These are phyloP conservation scores for Ophiostoma populinum DNA, from an alignment of 2,329 filamentous ascomycete genomes.

Conservation along the genomic window DNA sequence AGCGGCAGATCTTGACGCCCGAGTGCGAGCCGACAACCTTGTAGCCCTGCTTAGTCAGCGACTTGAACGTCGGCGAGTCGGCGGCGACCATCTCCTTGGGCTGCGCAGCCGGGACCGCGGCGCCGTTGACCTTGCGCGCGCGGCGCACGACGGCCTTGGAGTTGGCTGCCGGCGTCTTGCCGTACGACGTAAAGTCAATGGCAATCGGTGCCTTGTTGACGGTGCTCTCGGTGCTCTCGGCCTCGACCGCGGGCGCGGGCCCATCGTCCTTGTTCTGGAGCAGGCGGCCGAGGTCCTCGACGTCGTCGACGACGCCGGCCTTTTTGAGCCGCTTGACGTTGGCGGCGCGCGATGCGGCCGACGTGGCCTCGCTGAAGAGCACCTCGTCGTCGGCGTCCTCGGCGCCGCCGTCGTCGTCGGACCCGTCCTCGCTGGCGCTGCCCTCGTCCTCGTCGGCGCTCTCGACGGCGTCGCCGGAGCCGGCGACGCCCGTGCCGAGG, in stretches of 20 bases:
- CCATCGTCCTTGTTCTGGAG: conserved; percentile 28
- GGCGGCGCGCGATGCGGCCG: conserved; percentile 14
- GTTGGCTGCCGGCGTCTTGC: conserved; percentile 18
- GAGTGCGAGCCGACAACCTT: conserved; percentile 89
- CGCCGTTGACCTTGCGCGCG: conserved; percentile 11
- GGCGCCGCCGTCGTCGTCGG: conserved; percentile 29
- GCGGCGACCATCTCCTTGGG: conserved; percentile 90
- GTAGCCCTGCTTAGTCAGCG: conserved; percentile 92
- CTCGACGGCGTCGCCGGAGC: conserved; percentile 70
- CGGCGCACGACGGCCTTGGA: conserved; percentile 16
- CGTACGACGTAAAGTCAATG: conserved; percentile 72
- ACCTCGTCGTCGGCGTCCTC: conserved; percentile 33
- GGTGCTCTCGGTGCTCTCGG: not conserved
- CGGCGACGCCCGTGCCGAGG: conserved; percentile 48
- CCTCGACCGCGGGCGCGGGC: conserved; percentile 10
- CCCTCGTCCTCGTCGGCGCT: conserved; percentile 59
- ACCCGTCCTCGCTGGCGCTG: conserved; percentile 55
- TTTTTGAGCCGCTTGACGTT: conserved; percentile 26
- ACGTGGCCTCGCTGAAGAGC: conserved; percentile 28
- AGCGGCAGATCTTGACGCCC: conserved; percentile 93
- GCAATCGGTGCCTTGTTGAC: conserved; percentile 37
- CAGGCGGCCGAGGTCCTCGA: conserved; percentile 66
- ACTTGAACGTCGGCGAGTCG: conserved; percentile 70
- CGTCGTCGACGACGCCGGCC: conserved; percentile 45
- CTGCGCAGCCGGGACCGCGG: conserved; percentile 22